These are phyloP conservation scores for Kluyveromyces dobzhanskii DNA, from an alignment of 805 yeast species.

Conservation along the genomic window DNA sequence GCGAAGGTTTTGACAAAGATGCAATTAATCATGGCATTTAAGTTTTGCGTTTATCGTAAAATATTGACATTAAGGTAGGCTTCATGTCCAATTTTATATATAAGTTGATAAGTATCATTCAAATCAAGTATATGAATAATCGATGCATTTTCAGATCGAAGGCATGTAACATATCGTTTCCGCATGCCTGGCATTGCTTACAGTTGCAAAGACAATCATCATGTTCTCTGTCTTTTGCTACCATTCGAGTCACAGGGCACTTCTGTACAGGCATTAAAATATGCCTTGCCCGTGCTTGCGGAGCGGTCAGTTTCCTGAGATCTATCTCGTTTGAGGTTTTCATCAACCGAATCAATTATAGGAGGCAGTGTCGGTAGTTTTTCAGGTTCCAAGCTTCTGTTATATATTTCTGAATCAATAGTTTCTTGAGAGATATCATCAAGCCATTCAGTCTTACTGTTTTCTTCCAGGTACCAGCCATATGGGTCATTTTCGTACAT, in stretches of 20 bases:
- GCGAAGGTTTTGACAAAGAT: too few relatives aligned
- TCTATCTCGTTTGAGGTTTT: neutral
- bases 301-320: neutral
- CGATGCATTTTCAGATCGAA: too few relatives aligned
- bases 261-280: neutral
- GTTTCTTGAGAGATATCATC: neutral
- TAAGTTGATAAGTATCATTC: too few relatives aligned
- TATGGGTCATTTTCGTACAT: conserved; percentile 8
- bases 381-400: conserved; percentile 6
- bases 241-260: neutral
- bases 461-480: conserved; percentile 8
- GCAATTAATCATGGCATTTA: too few relatives aligned
- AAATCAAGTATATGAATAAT: too few relatives aligned
- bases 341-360: neutral
- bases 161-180: too few relatives aligned
- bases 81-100: too few relatives aligned
- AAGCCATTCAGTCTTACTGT: neutral
- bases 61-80: too few relatives aligned
- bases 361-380: conserved; percentile 6
- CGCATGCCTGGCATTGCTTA: too few relatives aligned
- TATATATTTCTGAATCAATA: conserved; percentile 2
- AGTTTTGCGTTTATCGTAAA: too few relatives aligned
- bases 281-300: neutral
- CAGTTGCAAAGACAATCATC: too few relatives aligned
- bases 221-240: neutral